Conservation (phyloP, 1,284 basidiomycete species). For the Rhodotorula sp. region DNA sequence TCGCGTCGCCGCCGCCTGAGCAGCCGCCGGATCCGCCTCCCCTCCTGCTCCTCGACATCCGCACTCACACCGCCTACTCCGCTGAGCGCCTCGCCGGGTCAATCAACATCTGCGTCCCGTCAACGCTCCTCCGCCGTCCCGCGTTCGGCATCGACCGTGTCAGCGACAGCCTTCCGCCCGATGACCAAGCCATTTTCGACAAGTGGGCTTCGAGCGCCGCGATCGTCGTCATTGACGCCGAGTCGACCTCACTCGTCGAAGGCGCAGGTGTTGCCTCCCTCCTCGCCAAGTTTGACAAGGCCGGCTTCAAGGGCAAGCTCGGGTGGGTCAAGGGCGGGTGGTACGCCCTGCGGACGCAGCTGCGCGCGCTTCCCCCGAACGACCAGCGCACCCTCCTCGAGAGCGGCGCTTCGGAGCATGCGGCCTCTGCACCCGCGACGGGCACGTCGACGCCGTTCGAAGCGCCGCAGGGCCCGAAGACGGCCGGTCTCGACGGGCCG, state of each 20-base stretch:
- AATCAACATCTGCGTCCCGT: slow-evolving; percentile 88
- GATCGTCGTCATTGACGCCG: slow-evolving; percentile 82
- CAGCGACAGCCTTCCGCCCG: slow-evolving; percentile 69
- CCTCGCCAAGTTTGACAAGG: slow-evolving; percentile 77
- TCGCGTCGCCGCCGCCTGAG: neutral
- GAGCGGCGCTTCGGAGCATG: slow-evolving; percentile 49
- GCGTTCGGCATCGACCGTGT: slow-evolving; percentile 75
- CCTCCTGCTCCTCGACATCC: slow-evolving; percentile 75
- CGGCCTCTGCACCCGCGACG: slow-evolving; percentile 61
- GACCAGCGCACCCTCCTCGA: slow-evolving; percentile 14
- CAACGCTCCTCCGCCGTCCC: slow-evolving; percentile 87
- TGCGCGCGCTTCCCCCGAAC: neutral
- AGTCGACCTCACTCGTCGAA: slow-evolving; percentile 63
- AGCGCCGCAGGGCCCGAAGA: neutral
- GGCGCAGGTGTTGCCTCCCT: slow-evolving; percentile 70
- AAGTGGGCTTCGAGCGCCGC: slow-evolving; percentile 53
- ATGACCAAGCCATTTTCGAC: slow-evolving; percentile 51
- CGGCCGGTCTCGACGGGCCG: neutral
- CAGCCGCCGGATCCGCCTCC: neutral
- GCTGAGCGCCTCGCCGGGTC: slow-evolving; percentile 66
- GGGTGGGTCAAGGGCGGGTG: slow-evolving; percentile 80
- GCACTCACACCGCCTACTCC: slow-evolving; percentile 71
- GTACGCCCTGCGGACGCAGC: slow-evolving; percentile 57
- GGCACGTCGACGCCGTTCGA: slow-evolving; percentile 50
- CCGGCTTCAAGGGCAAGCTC: slow-evolving; percentile 67